Percentiles rank a stretch among this genome's conserved stretches.
Evolutionary conservation across 306 rosid species (phyloP).

Genomic region (Fagus crenata): DNA sequence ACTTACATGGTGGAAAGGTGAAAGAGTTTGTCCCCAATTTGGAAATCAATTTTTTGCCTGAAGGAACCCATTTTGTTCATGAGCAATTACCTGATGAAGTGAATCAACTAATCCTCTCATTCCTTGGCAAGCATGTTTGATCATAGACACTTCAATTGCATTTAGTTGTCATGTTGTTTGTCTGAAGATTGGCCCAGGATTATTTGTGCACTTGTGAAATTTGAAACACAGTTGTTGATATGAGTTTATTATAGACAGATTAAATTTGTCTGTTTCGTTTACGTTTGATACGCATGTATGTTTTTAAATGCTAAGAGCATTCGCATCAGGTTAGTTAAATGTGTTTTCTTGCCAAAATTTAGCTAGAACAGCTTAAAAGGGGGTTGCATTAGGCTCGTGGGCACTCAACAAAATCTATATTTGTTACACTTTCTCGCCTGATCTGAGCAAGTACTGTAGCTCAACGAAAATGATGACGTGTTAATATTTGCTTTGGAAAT

Average conservation of each 20-base stretch:
- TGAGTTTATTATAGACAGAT: constrained; percentile 35
- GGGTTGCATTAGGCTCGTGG: no score
- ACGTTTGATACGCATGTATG: neutral
- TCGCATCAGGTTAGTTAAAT: no score
- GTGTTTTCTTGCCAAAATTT: no score
- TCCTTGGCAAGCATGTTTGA: constrained; percentile 61
- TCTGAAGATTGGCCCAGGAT: neutral
- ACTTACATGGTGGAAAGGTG: constrained; percentile 44
- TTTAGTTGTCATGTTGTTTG: neutral
- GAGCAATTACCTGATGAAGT: constrained; percentile 73
- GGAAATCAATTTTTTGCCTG: constrained; percentile 59
- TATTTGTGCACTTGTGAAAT: neutral
- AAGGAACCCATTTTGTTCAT: constrained; percentile 88
- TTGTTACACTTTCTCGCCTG: no score
- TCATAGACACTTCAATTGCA: neutral
- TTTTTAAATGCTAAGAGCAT: neutral
- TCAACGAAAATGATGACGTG: no score
- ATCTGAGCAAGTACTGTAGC: no score
- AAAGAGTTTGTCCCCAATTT: constrained; percentile 55
- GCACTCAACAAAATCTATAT: no score
- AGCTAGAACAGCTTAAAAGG: no score
- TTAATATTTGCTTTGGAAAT: no score
- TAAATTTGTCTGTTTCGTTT: constrained; percentile 17
- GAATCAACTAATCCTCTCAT: constrained; percentile 62
- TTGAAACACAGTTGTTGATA: neutral